Conservation (phyloP, 306 rosid genomes). For the Prunus campanulata region DNA sequence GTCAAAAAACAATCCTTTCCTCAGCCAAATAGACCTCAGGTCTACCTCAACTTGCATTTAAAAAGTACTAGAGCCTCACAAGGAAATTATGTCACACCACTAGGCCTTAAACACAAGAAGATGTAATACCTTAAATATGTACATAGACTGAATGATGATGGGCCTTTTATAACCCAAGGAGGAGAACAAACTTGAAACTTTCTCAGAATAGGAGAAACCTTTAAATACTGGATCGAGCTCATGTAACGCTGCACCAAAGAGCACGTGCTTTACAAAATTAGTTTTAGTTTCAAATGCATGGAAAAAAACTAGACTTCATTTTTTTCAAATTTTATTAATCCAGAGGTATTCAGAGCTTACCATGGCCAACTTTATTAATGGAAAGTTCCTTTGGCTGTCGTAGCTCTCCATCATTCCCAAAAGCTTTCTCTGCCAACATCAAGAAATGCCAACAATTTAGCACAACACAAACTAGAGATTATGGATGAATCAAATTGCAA, state of each 20-base stretch:
- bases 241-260: constrained; percentile 67
- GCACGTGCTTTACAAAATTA: not conserved
- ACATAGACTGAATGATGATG: constrained; percentile 81
- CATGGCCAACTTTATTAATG: constrained; percentile 93
- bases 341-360: constrained; percentile 28
- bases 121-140: constrained; percentile 81
- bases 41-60: not conserved
- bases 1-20: not conserved
- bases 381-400: constrained; percentile 85
- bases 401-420: constrained; percentile 74
- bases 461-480: not conserved
- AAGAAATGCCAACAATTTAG: constrained; percentile 15
- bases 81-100: not conserved
- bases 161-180: constrained; percentile 88
- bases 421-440: constrained; percentile 75
- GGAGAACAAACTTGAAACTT: constrained; percentile 52
- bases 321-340: not conserved
- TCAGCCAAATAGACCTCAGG: not conserved
- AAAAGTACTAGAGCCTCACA: not conserved
- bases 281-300: not conserved
- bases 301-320: not conserved
- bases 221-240: constrained; percentile 79
- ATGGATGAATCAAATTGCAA: not conserved
- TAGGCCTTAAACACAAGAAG: not conserved
- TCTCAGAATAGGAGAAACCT: constrained; percentile 67